phyloP scores from a whole-genome alignment of 257 asterid genomes.

The Nicotiana undulata region DNA sequence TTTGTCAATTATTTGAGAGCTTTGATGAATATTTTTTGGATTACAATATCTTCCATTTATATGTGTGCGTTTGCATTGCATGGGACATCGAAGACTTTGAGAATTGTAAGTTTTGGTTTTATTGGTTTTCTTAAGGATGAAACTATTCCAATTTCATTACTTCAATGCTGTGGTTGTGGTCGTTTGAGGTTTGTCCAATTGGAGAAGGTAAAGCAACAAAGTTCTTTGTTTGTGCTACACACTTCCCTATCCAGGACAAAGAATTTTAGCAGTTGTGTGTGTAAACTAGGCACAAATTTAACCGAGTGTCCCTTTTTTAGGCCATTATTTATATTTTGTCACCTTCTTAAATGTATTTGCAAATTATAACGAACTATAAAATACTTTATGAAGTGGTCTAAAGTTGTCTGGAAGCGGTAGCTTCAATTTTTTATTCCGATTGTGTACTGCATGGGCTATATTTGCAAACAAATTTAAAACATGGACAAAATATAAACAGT shows the following conservation, averaged over 20 bases:
- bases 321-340: background rate
- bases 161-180: constrained; percentile 7
- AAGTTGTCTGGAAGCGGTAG: too few species aligned
- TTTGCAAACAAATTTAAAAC: too few species aligned
- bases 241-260: background rate
- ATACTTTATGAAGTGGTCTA: too few species aligned
- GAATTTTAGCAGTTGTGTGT: background rate
- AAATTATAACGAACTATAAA: too few species aligned
- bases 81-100: background rate
- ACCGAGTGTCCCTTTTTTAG: background rate
- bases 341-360: too few species aligned
- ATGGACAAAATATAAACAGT: too few species aligned
- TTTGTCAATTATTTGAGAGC: background rate
- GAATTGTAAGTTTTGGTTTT: background rate
- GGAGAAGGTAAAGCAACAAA: constrained; percentile 9
- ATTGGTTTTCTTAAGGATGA: constrained; percentile 17
- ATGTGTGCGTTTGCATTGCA: background rate
- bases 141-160: constrained; percentile 47
- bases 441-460: too few species aligned
- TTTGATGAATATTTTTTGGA: constrained; percentile 5
- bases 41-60: background rate
- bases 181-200: constrained; percentile 25
- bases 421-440: too few species aligned
- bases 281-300: too few species aligned
- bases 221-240: constrained; percentile 40